Base-by-base conservation (phyloP, 768 basidiomycete genomes). In the Albatrellus ellisii region DNA sequence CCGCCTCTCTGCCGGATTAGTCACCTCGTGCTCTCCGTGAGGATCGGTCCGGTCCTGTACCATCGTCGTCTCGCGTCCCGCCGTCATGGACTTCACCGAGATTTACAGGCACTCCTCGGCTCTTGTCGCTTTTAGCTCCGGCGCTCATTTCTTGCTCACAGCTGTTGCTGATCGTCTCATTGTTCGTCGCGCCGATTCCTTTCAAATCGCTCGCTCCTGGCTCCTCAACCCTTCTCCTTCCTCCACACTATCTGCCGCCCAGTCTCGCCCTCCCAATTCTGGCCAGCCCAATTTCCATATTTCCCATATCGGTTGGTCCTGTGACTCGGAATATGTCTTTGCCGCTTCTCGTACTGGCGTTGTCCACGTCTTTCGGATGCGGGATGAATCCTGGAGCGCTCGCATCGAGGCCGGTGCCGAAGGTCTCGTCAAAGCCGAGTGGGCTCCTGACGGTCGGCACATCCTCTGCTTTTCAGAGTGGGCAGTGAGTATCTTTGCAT, bases 401-500 rank as follows among this genome's bases (percentile, higher is more conserved):
- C 71, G 74, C 27, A 80, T 90, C 46, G 82, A 89, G 49, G 69
- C 80, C 6, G 87, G 85, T 21, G 70, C 77, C 20, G 91, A 94
- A 67, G 81, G 91, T 9, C 72, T 95, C 37, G 72, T 78, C 15
- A 86, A 76, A 54, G 86, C 81, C 14, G 87, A 92, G 54, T 97
- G 91, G 91, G 84, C 83, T 0, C 85, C 82, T 2, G 84, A 83
- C 54, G 88, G 88, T 12, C 70, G 84, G 27, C 77, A 75, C 12
- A 66, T 95, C 4, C 61, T 95, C 24, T 92, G 86, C 54, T 97
- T 91, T 60, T 91, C 88, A 3, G 85, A 91, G 52, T 87, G 87
- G 82, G 87, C 84, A 52, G 91, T 92, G 63, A 66, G 90, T 73
- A 17, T 15, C 24, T 32, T 28, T 46, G 42, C 21, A 25, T 39